Evolutionary conservation across 2,329 filamentous ascomycete genomes (phyloP).

Genomic region (Venturiaceae sp.): DNA sequence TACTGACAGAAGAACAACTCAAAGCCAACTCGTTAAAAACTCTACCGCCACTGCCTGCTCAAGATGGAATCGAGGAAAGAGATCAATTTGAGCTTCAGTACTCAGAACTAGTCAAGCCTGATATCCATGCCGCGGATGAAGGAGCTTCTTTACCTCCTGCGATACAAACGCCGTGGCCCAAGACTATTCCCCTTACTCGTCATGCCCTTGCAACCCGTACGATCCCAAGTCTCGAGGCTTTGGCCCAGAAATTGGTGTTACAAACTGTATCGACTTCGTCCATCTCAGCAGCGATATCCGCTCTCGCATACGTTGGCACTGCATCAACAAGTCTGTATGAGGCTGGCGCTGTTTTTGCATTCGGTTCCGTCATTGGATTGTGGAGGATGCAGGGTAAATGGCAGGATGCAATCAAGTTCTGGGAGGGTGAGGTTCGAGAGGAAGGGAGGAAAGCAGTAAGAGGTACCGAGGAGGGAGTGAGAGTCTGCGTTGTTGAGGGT

Average conservation of each 20-base stretch:
- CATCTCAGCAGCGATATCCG: slow-evolving; percentile 40
- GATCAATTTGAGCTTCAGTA: not conserved
- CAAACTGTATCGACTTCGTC: slow-evolving; percentile 66
- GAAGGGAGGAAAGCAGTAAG: slow-evolving; percentile 46
- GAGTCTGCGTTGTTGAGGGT: slow-evolving; percentile 33
- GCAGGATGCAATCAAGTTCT: slow-evolving; percentile 42
- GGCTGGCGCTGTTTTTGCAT: slow-evolving; percentile 47
- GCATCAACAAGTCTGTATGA: slow-evolving; percentile 41
- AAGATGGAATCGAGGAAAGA: not conserved
- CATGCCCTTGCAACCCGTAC: slow-evolving; percentile 30
- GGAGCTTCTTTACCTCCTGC: not conserved
- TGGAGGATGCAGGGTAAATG: slow-evolving; percentile 49
- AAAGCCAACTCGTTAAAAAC: slow-evolving; percentile 1
- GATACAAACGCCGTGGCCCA: slow-evolving; percentile 1
- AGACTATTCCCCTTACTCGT: slow-evolving; percentile 62
- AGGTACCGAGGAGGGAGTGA: slow-evolving; percentile 41
- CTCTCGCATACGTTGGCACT: slow-evolving; percentile 42
- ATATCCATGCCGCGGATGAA: not conserved
- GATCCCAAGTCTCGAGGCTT: slow-evolving; percentile 33
- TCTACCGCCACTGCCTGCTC: not conserved
- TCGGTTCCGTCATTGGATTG: slow-evolving; percentile 48
- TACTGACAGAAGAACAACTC: slow-evolving; percentile 19
- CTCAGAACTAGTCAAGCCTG: not conserved
- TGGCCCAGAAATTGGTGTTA: slow-evolving; percentile 46
- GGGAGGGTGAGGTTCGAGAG: slow-evolving; percentile 45